Evolutionary conservation across 345 rosid genomes (phyloP).

Genomic region (Salix purpurea): DNA sequence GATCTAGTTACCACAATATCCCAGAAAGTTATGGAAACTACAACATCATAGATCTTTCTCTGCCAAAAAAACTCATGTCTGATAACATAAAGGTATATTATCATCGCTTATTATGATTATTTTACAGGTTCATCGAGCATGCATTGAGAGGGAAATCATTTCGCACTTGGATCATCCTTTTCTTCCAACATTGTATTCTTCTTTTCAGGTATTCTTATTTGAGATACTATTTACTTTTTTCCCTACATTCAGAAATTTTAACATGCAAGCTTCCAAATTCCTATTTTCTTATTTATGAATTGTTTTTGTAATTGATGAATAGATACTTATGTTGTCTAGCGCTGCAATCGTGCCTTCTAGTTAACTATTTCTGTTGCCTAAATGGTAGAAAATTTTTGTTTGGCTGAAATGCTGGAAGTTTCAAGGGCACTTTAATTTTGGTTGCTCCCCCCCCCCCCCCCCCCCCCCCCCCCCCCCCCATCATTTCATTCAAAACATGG

Average conservation of each 20-base stretch:
- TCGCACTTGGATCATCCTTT: slow-evolving; percentile 91
- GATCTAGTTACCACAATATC: background rate
- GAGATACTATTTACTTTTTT: background rate
- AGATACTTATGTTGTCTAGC: background rate
- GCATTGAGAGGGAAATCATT: slow-evolving; percentile 89
- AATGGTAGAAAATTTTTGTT: background rate
- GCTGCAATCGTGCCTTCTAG: background rate
- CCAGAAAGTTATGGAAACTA: background rate
- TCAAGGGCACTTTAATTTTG: background rate
- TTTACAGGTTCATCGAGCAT: slow-evolving; percentile 84
- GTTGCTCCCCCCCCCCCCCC: background rate
- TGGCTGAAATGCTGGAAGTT: background rate
- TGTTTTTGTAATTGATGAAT: background rate
- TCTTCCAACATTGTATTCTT: slow-evolving; percentile 80
- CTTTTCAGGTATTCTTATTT: slow-evolving; percentile 69
- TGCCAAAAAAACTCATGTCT: background rate
- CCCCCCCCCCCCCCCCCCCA: background rate
- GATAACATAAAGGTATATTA: background rate
- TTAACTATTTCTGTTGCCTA: background rate
- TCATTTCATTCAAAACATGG: background rate
- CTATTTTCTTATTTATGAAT: background rate
- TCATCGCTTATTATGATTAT: background rate
- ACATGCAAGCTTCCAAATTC: background rate
- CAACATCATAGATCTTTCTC: background rate
- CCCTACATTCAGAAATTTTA: background rate